Conservation (phyloP, 352 stramenopile genomes). For the Thraustochytrium aureum region DNA sequence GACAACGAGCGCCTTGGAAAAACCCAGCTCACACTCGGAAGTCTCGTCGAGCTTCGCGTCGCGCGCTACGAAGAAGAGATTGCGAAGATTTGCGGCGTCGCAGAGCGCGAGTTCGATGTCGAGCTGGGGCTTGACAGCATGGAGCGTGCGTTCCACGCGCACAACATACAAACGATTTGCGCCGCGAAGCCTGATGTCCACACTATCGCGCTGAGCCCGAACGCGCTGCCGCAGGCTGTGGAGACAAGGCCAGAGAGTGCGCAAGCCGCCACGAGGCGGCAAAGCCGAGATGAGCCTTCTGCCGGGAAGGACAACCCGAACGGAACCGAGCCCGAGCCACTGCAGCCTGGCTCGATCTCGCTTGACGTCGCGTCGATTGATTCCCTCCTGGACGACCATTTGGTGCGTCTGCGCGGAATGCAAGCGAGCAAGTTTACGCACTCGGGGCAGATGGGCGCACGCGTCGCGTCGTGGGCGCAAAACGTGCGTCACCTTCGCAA, state of each 20-base stretch:
- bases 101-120: constrained; percentile 48
- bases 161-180: background rate
- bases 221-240: background rate
- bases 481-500: constrained; percentile 12
- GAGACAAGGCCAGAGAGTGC: background rate
- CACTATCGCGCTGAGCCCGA: background rate
- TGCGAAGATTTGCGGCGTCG: constrained; percentile 24
- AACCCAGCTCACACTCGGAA: constrained; percentile 1
- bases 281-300: background rate
- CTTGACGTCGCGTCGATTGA: constrained; percentile 26
- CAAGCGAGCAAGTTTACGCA: background rate
- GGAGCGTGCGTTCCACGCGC: constrained; percentile 2
- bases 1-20: background rate
- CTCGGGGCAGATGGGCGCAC: constrained; percentile 25
- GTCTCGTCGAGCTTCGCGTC: constrained; percentile 16
- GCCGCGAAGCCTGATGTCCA: background rate
- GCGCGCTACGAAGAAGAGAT: constrained; percentile 42
- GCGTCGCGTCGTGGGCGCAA: background rate
- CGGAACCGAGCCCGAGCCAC: background rate
- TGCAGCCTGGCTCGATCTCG: too few species aligned
- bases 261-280: background rate
- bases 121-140: constrained; percentile 26
- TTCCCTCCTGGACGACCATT: constrained; percentile 31
- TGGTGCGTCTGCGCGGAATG: constrained; percentile 6
- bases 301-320: background rate